Evolutionary conservation across 768 basidiomycete genomes (phyloP), one percentile per base, ranked within the genome.

Genomic region (Rhodosporidiobolus odoratus): DNA sequence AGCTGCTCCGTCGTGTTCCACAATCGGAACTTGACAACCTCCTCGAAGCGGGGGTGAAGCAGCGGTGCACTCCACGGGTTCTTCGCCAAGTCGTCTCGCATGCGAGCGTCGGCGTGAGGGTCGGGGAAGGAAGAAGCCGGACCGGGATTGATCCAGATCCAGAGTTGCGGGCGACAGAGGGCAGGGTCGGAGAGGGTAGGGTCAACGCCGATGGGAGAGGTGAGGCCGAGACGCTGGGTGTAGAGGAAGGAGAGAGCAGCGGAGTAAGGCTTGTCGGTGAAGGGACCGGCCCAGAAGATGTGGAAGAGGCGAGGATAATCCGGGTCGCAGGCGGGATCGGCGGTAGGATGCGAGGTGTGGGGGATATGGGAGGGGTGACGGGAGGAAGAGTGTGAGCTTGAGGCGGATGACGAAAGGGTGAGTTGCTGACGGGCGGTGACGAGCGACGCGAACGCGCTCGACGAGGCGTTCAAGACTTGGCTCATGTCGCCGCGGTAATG

Each of bases 61-160:
- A 99, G 94, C 2, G 95, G 94, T 1, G 92, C 87, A 3, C 92
- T 88, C 95, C 95, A 99, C 1, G 93, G 91, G 78, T 90, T 98
- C 12, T 78, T 80, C 3, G 79, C 88, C 47, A 98, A 85, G 75
- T 87, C 84, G 34, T 86, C 85, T 78, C 85, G 89, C 92, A 97
- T 94, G 77, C 94, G 88, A 35, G 81, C 82, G 63, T 86, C 79
- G 6, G 92, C 95, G 50, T 84, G 84, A 21, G 90, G 89, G 77
- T 94, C 93, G 1, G 92, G 91, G 2, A 92, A 84, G 17, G 89
- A 84, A 1, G 92, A 92, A 21, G 94, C 93, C 4, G 93, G 92
- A n/a, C 92, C 94, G 15, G 95, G 93, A 78, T 95, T 97, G 78
- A 98, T 94, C 95, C 95, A 99, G 58, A 98, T 80, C 92, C 92